phyloP scores from a whole-genome alignment of 208 protist genomes.

The Acanthamoeba healyi region DNA sequence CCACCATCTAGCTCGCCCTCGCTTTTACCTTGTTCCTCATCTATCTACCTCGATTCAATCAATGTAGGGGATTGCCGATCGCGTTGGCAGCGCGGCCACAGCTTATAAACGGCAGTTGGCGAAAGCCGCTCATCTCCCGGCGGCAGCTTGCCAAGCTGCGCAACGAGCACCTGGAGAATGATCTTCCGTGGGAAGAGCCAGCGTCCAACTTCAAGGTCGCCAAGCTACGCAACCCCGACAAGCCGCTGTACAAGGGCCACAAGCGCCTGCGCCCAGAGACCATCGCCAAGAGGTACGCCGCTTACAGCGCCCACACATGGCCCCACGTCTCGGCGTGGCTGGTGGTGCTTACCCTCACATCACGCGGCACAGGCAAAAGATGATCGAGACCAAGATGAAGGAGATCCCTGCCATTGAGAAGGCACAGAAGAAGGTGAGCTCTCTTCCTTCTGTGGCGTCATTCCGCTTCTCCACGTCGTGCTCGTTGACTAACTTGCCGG shows the following conservation, averaged over 20 bases:
- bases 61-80: not conserved
- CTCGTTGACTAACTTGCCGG: not conserved
- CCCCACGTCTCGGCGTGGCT: too few relatives aligned
- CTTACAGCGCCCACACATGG: not conserved
- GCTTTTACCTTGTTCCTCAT: too few relatives aligned
- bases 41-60: too few relatives aligned
- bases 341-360: not conserved
- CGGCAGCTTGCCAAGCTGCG: conserved; percentile 61
- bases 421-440: conserved; percentile 61
- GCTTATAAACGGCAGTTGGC: conserved; percentile 50
- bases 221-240: conserved; percentile 39
- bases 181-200: conserved; percentile 41
- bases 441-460: not conserved
- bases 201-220: conserved; percentile 3
- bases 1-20: too few relatives aligned
- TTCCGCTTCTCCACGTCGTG: not conserved
- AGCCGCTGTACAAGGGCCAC: conserved; percentile 49
- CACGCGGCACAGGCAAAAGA: conserved; percentile 54
- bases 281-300: conserved; percentile 51
- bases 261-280: conserved; percentile 58
- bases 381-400: conserved; percentile 72
- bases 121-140: conserved; percentile 62
- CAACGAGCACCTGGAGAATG: not conserved
- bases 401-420: conserved; percentile 53
- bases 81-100: conserved; percentile 41